Conservation (phyloP, 768 basidiomycete species). For the Termitomyces sp. region DNA sequence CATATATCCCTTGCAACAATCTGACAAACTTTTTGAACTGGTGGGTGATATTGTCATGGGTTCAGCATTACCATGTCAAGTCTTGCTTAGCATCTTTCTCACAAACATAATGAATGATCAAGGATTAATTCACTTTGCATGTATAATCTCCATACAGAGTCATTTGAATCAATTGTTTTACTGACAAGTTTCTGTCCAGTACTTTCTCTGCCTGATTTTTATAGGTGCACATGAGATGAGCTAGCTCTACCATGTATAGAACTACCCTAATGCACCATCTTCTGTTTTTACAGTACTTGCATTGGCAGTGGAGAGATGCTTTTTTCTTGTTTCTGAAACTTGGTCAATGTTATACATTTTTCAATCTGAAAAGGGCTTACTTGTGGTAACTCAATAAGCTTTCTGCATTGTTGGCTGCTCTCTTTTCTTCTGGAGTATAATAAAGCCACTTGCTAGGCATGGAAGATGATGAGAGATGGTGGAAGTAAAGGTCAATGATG, state of each 20-base stretch:
- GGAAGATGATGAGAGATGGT: too few species aligned
- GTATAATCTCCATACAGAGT: background rate
- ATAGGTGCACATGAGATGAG: too few species aligned
- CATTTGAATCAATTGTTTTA: background rate
- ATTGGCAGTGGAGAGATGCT: background rate
- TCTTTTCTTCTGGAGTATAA: background rate
- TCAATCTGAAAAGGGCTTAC: background rate
- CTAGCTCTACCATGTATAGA: too few species aligned
- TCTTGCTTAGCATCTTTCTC: background rate
- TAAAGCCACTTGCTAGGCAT: background rate
- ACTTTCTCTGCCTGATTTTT: too few species aligned
- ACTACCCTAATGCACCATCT: too few species aligned
- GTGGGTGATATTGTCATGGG: background rate
- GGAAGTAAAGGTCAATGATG: too few species aligned
- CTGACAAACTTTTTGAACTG: background rate
- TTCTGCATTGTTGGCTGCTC: background rate
- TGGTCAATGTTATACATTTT: background rate
- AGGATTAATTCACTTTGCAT: background rate
- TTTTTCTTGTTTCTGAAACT: background rate
- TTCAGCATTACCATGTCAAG: background rate
- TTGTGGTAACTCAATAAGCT: background rate
- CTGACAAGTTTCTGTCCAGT: background rate
- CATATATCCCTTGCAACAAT: background rate
- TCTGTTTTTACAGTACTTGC: background rate
- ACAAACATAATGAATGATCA: too few species aligned